phyloP scores from a whole-genome alignment of 1,284 basidiomycete genomes.

The Tilletia horrida region DNA sequence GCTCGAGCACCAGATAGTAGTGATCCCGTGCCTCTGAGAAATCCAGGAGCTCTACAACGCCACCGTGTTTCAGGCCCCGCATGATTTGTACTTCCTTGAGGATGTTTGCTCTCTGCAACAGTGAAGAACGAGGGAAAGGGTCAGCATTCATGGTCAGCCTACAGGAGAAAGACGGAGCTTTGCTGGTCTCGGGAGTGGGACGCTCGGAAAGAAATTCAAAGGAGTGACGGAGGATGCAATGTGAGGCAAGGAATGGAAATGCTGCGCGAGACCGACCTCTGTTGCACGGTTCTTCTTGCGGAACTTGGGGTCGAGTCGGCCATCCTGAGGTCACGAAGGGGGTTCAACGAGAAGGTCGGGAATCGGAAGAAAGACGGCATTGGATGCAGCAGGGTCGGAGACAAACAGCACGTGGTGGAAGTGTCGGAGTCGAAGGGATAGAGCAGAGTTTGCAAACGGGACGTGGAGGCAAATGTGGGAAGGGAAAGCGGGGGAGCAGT shows the following conservation, averaged over 20 bases:
- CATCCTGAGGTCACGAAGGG: constrained; percentile 16
- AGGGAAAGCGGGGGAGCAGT: constrained; percentile 24
- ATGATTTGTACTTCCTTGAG: constrained; percentile 99
- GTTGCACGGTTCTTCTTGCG: constrained; percentile 53
- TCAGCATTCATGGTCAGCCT: constrained; percentile 24
- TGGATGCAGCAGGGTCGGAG: neutral
- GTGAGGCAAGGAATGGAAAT: neutral
- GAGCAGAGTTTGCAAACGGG: neutral
- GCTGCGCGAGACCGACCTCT: constrained; percentile 39
- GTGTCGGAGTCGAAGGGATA: neutral
- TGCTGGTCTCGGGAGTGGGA: neutral
- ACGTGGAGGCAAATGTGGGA: constrained; percentile 44
- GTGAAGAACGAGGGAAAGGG: constrained; percentile 29
- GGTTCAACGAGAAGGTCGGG: no score
- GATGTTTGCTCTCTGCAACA: constrained; percentile 83
- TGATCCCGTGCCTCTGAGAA: constrained; percentile 78
- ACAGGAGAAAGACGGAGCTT: constrained; percentile 18
- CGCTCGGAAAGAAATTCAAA: neutral
- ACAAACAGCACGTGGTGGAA: neutral
- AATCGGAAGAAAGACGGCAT: neutral
- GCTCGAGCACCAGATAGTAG: constrained; percentile 90
- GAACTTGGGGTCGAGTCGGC: constrained; percentile 46
- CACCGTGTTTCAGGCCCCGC: constrained; percentile 85
- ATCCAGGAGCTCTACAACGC: constrained; percentile 66
- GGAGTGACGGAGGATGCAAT: neutral